Base-by-base conservation (phyloP, 2,329 filamentous ascomycete genomes). In the Fragosphaeria purpurea region DNA sequence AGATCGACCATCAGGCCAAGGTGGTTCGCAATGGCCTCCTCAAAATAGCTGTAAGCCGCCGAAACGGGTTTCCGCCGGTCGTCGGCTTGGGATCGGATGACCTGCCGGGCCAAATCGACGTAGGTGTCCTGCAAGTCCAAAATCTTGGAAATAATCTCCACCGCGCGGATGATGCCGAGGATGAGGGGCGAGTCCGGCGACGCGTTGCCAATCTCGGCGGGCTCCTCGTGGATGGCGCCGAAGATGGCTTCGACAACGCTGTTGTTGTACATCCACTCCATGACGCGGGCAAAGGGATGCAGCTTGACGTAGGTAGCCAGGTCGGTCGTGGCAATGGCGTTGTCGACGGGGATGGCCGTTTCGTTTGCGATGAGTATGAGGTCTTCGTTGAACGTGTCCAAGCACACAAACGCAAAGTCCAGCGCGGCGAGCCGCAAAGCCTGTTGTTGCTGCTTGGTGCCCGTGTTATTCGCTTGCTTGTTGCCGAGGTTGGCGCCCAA, bases 251-350 rank as follows among this genome's bases (percentile, higher is more conserved):
- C 79, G 60, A 95, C 80, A 30, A 96, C 87, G 56, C 85, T 88
- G 61, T 94, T 88, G 62, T 95, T 96, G 67, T 95, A 95, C 67
- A 98, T 80, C 89, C 93, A 97, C 63, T 98, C 93, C 86, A 97
- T 96, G 12, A 95, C 84, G 53, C 94, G 82, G 4, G 87, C 83
- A 61, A 97, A 98, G 0, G 94, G 91, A 67, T 98, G 94, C 48
- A 95, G 77, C 31, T 82, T 80, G 52, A 93, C 82, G 63, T 98
- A 99, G 6, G 79, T 77, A 46, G 82, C 80, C 5, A 97, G 72
- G 50, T 86, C 86, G 3, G 83, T 85, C 4, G 87, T 77, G 41
- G 77, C 77, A 56, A 95, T 87, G 12, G 85, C 79, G 8, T 77
- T 70, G 63, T 96, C 89, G 12, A 95, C 82, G 32, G 79, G 72